Percentiles rank a stretch among this genome's conserved stretches.
Conservation (phyloP, 805 yeast genomes). For the Hanseniaspora vineae region DNA sequence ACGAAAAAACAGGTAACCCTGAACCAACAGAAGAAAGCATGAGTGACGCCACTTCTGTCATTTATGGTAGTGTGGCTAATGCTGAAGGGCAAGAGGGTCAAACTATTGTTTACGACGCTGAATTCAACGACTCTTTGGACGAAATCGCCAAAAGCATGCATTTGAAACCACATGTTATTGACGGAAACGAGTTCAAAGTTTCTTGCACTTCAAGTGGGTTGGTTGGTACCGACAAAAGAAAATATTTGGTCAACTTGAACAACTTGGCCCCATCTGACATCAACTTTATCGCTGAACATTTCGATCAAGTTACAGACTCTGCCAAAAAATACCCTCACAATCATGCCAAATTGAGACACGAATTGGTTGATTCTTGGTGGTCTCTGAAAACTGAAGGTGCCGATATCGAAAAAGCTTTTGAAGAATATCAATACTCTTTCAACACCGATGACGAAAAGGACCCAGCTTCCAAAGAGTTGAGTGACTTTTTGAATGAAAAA, state of each 20-base stretch:
- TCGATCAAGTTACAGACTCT: slow-evolving; percentile 25
- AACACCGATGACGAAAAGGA: slow-evolving; percentile 41
- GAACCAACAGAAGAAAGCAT: slow-evolving; percentile 6
- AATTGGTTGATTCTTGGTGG: slow-evolving; percentile 90
- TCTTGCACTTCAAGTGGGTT: slow-evolving; percentile 79
- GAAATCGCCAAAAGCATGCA: slow-evolving; percentile 65
- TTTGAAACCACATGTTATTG: slow-evolving; percentile 52
- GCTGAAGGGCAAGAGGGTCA: slow-evolving; percentile 39
- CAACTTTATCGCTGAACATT: slow-evolving; percentile 52
- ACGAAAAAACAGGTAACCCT: slow-evolving; percentile 26
- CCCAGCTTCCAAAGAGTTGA: slow-evolving; percentile 46
- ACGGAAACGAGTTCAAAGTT: slow-evolving; percentile 38
- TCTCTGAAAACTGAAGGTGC: slow-evolving; percentile 31
- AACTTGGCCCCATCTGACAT: slow-evolving; percentile 79
- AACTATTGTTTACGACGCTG: slow-evolving; percentile 34
- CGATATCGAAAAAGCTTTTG: slow-evolving; percentile 23
- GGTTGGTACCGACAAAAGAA: slow-evolving; percentile 71
- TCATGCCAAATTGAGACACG: slow-evolving; percentile 68
- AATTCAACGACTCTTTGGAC: slow-evolving; percentile 43
- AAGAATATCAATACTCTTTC: slow-evolving; percentile 37
- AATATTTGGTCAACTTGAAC: slow-evolving; percentile 73
- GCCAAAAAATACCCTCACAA: slow-evolving; percentile 65
- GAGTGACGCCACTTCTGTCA: slow-evolving; percentile 34
- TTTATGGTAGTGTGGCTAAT: slow-evolving; percentile 44
- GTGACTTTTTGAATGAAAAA: slow-evolving; percentile 43